These are phyloP conservation scores for Fallopia convolvulus DNA, from an alignment of 148 eudicot species.

Conservation along the genomic window DNA sequence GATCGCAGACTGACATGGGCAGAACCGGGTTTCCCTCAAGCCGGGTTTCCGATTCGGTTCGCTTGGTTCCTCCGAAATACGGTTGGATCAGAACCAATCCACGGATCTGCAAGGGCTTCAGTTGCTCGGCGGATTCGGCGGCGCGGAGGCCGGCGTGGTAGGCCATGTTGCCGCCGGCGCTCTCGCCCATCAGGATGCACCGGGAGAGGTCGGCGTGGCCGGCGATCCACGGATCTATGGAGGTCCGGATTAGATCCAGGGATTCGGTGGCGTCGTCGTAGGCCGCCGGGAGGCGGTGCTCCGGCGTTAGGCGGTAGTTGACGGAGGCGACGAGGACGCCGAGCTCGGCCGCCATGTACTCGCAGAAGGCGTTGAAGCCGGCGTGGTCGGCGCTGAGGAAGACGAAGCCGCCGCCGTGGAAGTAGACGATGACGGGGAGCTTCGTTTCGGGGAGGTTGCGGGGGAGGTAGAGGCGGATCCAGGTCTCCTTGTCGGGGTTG, in stretches of 20 bases:
- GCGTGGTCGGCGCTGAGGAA: conserved; percentile 18
- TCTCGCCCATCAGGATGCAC: conserved; percentile 42
- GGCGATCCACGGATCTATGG: conserved; percentile 35
- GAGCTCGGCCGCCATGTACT: conserved; percentile 19
- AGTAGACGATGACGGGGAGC: conserved; percentile 32
- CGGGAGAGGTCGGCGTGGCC: conserved; percentile 31
- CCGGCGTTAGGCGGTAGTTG: conserved; percentile 56
- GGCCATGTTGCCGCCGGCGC: conserved; percentile 53
- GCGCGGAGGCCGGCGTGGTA: conserved; percentile 40
- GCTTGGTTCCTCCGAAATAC: conserved; percentile 35
- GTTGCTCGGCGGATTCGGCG: conserved; percentile 16
- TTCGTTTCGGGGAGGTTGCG: conserved; percentile 3
- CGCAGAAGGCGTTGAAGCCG: conserved; percentile 25
- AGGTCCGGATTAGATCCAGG: conserved; percentile 28
- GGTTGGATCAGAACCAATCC: conserved; percentile 52
- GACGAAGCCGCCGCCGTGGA: conserved; percentile 59
- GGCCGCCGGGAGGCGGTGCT: conserved; percentile 56
- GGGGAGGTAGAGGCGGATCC: conserved; percentile 39
- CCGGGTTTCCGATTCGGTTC: conserved; percentile 43
- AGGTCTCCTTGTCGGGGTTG: conserved; percentile 19
- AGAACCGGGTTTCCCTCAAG: conserved; percentile 19
- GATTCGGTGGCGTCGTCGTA: conserved; percentile 53
- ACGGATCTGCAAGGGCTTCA: conserved; percentile 33
- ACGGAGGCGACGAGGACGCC: conserved; percentile 37
- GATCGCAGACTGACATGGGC: conserved; percentile 22